Evolutionary conservation across 2,329 filamentous ascomycete species (phyloP).

Genomic region (Salinomyces thailandicus): DNA sequence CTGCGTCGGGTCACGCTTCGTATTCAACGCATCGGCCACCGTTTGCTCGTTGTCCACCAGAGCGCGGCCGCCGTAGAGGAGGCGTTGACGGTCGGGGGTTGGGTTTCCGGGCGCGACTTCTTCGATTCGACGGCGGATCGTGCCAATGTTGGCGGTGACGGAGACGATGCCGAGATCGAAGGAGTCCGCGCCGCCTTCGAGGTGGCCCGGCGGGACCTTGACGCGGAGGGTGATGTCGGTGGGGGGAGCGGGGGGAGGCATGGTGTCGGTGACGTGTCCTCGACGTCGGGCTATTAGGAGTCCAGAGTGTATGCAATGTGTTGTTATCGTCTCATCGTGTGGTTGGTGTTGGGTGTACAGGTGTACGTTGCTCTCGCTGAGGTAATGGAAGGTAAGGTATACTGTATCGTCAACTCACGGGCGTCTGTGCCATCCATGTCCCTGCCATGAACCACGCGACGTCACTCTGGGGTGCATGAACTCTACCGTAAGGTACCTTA

Average conservation of each 20-base stretch:
- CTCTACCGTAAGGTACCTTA: not conserved
- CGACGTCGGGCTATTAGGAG: no score
- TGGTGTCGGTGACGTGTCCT: no score
- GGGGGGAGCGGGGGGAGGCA: constrained; percentile 22
- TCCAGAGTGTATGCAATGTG: no score
- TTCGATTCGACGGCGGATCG: constrained; percentile 44
- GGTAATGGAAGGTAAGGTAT: no score
- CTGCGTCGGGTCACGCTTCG: constrained; percentile 36
- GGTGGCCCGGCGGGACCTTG: constrained; percentile 25
- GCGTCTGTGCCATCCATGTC: no score
- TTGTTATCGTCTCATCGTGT: no score
- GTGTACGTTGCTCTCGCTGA: no score
- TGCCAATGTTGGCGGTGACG: constrained; percentile 35
- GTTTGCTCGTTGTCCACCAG: constrained; percentile 40
- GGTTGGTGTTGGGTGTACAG: no score
- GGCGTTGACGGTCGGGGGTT: constrained; percentile 38
- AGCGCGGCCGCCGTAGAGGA: constrained; percentile 49
- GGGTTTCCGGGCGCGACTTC: constrained; percentile 39
- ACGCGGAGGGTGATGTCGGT: constrained; percentile 19
- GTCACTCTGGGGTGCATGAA: not conserved
- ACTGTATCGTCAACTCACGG: no score
- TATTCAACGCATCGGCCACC: constrained; percentile 41
- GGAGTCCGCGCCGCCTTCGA: constrained; percentile 17
- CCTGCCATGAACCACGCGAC: no score
- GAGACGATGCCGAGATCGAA: constrained; percentile 19